A percentile compares a stretch with the other conserved stretches of the same genome.
Evolutionary conservation across 2,329 filamentous ascomycete species (phyloP).

Genomic region (Ophiocordyceps camponoti-rufipedis): DNA sequence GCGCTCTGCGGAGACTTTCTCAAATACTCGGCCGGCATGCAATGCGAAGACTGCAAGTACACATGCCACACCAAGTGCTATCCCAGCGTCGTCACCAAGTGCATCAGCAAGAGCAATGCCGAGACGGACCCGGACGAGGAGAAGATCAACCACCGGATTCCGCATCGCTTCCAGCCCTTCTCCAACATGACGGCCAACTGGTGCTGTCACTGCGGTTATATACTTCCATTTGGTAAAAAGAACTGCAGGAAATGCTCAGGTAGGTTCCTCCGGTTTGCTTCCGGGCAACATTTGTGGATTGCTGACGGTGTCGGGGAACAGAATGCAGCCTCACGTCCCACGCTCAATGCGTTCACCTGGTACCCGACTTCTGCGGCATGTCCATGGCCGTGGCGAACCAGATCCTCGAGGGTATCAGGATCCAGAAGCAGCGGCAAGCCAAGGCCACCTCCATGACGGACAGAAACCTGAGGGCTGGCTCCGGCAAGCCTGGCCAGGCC

Average conservation of each 20-base stretch:
- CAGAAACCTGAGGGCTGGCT: constrained; percentile 42
- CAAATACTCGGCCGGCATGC: constrained; percentile 97
- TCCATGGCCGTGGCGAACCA: constrained; percentile 94
- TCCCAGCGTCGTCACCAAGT: constrained; percentile 91
- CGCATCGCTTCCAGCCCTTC: constrained; percentile 91
- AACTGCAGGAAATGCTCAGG: constrained; percentile 84
- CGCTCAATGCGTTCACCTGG: constrained; percentile 78
- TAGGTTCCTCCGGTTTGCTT: constrained; percentile 20
- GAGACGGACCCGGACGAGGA: constrained; percentile 97
- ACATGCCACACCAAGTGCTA: constrained; percentile 98
- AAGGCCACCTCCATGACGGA: constrained; percentile 41
- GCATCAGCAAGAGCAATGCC: constrained; percentile 97
- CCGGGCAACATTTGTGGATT: background rate
- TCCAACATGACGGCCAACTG: constrained; percentile 97
- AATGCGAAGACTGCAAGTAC: constrained; percentile 98
- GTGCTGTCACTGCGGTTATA: constrained; percentile 97
- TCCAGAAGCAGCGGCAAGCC: constrained; percentile 50
- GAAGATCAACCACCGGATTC: constrained; percentile 98
- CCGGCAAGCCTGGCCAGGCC: constrained; percentile 24
- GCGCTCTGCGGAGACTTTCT: constrained; percentile 95
- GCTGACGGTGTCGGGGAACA: constrained; percentile 10
- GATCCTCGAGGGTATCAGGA: constrained; percentile 73
- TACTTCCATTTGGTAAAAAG: constrained; percentile 86
- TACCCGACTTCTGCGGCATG: constrained; percentile 98
- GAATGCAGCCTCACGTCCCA: constrained; percentile 90